Percentiles rank a stretch among this genome's conserved stretches.
These are phyloP conservation scores for Mycena albidolilacea DNA, from an alignment of 768 basidiomycete genomes.

Conservation along the genomic window DNA sequence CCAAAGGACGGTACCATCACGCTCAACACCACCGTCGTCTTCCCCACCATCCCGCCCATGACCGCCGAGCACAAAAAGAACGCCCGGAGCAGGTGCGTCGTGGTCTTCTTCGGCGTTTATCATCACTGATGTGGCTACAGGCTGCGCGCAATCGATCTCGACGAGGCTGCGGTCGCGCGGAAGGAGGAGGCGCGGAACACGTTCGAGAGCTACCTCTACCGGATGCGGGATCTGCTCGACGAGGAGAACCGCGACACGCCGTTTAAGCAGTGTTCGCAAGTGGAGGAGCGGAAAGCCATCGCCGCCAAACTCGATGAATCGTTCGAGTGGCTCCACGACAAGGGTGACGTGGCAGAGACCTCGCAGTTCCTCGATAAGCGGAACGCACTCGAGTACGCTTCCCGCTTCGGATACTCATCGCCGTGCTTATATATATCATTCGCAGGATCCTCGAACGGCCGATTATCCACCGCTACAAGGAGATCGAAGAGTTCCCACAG, in stretches of 20 bases:
- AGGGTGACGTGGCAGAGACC: constrained; percentile 87
- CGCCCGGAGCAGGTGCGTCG: constrained; percentile 79
- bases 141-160: constrained; percentile 81
- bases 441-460: constrained; percentile 82
- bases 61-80: constrained; percentile 81
- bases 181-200: constrained; percentile 93
- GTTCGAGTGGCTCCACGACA: constrained; percentile 86
- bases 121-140: constrained; percentile 55
- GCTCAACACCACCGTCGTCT: constrained; percentile 74
- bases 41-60: constrained; percentile 83
- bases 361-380: constrained; percentile 82
- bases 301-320: constrained; percentile 78
- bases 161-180: constrained; percentile 82
- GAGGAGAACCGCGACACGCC: constrained; percentile 77
- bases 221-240: constrained; percentile 85
- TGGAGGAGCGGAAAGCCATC: constrained; percentile 78
- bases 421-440: constrained; percentile 12
- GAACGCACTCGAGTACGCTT: constrained; percentile 83
- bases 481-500: constrained; percentile 88
- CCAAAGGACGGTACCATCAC: constrained; percentile 76
- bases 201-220: constrained; percentile 95
- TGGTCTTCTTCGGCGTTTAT: constrained; percentile 4
- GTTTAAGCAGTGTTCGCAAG: constrained; percentile 89
- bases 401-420: not conserved
- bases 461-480: constrained; percentile 89